Evolutionary conservation across 768 basidiomycete species (phyloP), one percentile per base, ranked within the genome.

Genomic region (Lepiota venenata): DNA sequence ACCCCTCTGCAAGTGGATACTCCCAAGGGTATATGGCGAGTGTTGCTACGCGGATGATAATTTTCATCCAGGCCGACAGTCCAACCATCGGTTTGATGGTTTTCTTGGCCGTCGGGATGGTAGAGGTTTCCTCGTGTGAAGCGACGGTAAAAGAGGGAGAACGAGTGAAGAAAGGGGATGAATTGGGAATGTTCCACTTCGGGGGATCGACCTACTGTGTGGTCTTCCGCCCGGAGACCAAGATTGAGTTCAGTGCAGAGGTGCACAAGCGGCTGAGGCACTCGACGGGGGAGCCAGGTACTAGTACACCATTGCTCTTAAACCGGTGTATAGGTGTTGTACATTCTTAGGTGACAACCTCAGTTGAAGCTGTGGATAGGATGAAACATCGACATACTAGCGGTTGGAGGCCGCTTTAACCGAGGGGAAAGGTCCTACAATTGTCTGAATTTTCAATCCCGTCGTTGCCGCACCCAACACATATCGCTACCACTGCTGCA

Each of bases 161-260:
- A 27, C 55, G 56, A 37, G 64, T 85, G 20, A 68, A 66, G 50
- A 78, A 77, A 57, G 84, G 86, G 1, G 78, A 85, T 25, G 66
- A 84, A 61, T 55, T 83, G 0, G 85, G 85, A 56, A 76, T 71
- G 74, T 82, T 86, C 76, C 83, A 83, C 62, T 84, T 82, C 67
- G 83, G 82, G 8, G 83, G 83, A 5, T 84, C 79, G 32, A 80
- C 54, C 66, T 73, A 52, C 56, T 78, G 44, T 55, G 82, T 15
- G 12, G 40, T 43, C 16, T 43, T 51, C 9, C 40, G 32, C 2
- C 40, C 40, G 0, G 25, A 35, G 50, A 21, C 40, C 3, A 27
- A 42, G 41, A 35, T 51, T 9, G 40, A 9, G 25, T 36, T 51
- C 18, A 41, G 16, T 10, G 11, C 32, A 10, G 41, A 18, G 40